Conservation (phyloP, 2,329 filamentous ascomycete species). For the Zymoseptoria pseudotritici region DNA sequence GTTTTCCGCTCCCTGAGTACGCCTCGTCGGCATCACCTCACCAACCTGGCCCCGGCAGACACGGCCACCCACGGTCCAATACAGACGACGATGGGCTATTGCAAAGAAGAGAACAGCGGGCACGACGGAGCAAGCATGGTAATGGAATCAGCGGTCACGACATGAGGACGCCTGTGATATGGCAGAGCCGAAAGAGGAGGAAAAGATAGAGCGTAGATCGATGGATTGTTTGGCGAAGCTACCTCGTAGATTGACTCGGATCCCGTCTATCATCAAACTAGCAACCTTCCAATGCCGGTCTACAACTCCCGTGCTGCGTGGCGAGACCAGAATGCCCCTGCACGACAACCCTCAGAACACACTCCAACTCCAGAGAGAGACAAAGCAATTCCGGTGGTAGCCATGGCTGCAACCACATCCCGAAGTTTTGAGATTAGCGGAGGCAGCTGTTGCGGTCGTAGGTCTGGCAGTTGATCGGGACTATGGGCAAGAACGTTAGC, state of each 20-base stretch:
- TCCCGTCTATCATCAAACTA: not conserved
- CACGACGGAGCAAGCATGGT: no score
- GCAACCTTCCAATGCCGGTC: not conserved
- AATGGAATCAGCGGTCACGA: not conserved
- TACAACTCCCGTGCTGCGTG: not conserved
- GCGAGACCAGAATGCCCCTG: no score
- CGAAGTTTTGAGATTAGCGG: not conserved
- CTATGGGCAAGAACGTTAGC: not conserved
- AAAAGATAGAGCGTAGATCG: not conserved
- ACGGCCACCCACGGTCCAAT: not conserved
- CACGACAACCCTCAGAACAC: not conserved
- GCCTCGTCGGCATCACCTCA: not conserved
- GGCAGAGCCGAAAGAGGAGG: not conserved
- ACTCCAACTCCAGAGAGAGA: not conserved
- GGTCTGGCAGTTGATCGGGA: not conserved
- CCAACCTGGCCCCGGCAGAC: not conserved
- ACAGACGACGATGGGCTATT: not conserved
- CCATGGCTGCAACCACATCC: not conserved
- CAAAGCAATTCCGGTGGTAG: not conserved
- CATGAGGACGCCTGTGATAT: not conserved
- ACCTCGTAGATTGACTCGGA: not conserved
- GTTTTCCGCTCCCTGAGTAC: not conserved
- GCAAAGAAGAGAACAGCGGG: no score
- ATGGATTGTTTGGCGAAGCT: not conserved
- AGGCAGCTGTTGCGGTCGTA: not conserved